These are phyloP conservation scores for Fonsecaea pugnacius DNA, from an alignment of 2,329 filamentous ascomycete species.

Conservation along the genomic window DNA sequence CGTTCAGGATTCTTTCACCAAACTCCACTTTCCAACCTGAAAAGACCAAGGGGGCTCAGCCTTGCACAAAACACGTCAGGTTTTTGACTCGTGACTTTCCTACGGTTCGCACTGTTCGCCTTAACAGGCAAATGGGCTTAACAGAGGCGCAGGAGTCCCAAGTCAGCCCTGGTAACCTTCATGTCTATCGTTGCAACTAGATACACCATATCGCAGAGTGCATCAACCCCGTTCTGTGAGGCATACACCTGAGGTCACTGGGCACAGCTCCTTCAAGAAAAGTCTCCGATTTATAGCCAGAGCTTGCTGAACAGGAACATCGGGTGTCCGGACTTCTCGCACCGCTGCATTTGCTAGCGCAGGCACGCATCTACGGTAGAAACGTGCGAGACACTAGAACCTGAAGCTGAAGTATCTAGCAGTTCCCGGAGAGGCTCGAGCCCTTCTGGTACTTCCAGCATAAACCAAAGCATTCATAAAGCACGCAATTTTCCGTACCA, in stretches of 20 bases:
- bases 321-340: not conserved
- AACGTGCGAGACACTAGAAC: not conserved
- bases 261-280: not conserved
- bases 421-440: not conserved
- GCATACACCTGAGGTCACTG: not conserved
- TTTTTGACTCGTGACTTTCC: not conserved
- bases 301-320: not conserved
- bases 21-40: not conserved
- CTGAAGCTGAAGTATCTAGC: not conserved
- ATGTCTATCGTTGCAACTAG: not conserved
- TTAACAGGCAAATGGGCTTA: not conserved
- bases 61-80: not conserved
- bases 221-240: not conserved
- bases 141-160: not conserved
- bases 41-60: not conserved
- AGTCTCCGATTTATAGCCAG: not conserved
- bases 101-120: too few species aligned
- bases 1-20: not conserved
- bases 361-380: not conserved
- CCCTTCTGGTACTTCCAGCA: not conserved
- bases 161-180: not conserved
- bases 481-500: not conserved
- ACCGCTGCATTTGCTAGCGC: not conserved
- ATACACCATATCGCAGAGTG: not conserved
- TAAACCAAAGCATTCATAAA: not conserved